These are phyloP conservation scores for Umbelopsis sp. DNA, from an alignment of 192 early-diverging fungal genomes.

Conservation along the genomic window DNA sequence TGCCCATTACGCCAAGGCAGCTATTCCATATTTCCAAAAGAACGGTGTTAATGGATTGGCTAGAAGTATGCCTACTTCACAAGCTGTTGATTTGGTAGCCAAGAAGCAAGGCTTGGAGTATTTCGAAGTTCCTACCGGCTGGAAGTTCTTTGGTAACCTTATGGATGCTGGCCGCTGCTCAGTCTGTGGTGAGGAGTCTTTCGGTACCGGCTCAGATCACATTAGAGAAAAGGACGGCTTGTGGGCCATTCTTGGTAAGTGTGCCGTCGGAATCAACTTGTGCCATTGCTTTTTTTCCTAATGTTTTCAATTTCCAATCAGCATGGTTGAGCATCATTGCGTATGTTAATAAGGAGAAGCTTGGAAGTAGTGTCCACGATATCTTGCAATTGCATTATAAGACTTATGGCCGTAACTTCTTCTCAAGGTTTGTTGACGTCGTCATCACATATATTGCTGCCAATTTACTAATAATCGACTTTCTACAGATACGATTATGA, in stretches of 20 bases:
- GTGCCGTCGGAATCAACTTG: too few relatives aligned
- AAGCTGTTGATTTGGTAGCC: slow-evolving; percentile 89
- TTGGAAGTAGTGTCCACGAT: slow-evolving; percentile 65
- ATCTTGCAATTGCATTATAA: slow-evolving; percentile 82
- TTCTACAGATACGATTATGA: slow-evolving; percentile 90
- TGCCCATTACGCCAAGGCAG: slow-evolving; percentile 80
- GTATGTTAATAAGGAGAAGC: slow-evolving; percentile 60
- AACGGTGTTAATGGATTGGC: slow-evolving; percentile 86
- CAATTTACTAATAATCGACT: background rate
- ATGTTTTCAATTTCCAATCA: slow-evolving; percentile 16
- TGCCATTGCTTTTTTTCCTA: background rate
- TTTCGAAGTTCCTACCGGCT: slow-evolving; percentile 91
- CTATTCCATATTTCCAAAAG: slow-evolving; percentile 92
- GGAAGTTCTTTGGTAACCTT: slow-evolving; percentile 99
- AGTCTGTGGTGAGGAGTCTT: slow-evolving; percentile 97
- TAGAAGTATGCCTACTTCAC: slow-evolving; percentile 95
- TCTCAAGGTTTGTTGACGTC: slow-evolving; percentile 58
- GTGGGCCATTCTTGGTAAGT: slow-evolving; percentile 88
- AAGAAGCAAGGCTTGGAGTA: slow-evolving; percentile 73
- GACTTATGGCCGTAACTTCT: slow-evolving; percentile 95
- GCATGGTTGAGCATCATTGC: slow-evolving; percentile 98
- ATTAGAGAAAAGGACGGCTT: slow-evolving; percentile 99
- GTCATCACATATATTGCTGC: too few relatives aligned
- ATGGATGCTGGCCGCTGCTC: slow-evolving; percentile 95
- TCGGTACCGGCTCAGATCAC: slow-evolving; percentile 98